Base-by-base conservation (phyloP, 805 yeast genomes). In the Teunomyces kruisii region DNA sequence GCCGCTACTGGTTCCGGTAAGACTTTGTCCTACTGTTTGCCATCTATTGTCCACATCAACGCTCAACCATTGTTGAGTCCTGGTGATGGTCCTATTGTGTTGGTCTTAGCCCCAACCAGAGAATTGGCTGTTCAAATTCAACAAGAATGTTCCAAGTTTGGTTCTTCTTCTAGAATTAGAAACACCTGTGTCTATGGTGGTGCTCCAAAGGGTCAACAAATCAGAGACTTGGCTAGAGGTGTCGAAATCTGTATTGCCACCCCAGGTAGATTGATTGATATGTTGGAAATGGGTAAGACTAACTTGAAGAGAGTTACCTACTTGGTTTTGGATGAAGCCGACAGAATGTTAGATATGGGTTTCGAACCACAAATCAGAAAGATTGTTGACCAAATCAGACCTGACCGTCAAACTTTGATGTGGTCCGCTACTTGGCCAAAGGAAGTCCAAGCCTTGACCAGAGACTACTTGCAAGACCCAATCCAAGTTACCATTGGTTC, bases 371-470 rank as follows among this genome's bases (percentile, higher is more conserved):
- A 92, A 80, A 94, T 94, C 71, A 85, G 99, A 80, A 92, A 92
- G 75, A 94, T 94, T 70, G 92, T 94, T 56, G 91, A 86, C 60
- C 98, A 92, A 79, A 94, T 94, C 67, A 88, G 99, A 78, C 99
- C 99, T 51, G 99, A 94, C 71, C 90, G 98, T 79, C 99, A 94
- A 77, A 94, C 99, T 50, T 79, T 92, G 60, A 89, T 94, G 97
- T 94, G 98, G 98, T 92, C 98, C 51, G 99, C 99, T 57, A 94
- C 99, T 45, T 94, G 99, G 99, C 99, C 99, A 61, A 92, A 91
- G 80, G 96, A 89, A 70, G 98, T 94, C 53, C 95, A 92, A 78
- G 78, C 83, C 56, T 79, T 94, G 64, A 95, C 97, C 55, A 80
- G 85, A 61, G 99, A 94, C 70, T 94, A 88, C 71, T 79, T 92